A percentile compares a stretch with the other conserved stretches of the same genome.
Evolutionary conservation across 495 filamentous ascomycete species (phyloP).

Genomic region (Aspergillus taichungensis): DNA sequence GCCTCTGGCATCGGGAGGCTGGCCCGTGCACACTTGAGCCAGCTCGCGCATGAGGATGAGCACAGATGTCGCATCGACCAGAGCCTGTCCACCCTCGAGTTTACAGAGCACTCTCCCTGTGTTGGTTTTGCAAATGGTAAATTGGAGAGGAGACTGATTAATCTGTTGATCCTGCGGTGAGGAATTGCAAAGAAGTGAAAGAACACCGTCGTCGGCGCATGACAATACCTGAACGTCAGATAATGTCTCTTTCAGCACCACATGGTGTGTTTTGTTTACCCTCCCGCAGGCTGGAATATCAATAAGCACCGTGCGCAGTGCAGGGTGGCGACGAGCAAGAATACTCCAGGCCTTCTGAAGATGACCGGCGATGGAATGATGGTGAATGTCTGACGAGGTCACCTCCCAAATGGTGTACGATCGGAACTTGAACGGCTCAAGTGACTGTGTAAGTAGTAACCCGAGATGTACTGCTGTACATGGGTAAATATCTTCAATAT

Average conservation of each 20-base stretch:
- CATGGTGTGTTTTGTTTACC: conserved; percentile 15
- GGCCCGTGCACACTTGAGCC: conserved; percentile 22
- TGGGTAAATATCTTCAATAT: conserved; percentile 44
- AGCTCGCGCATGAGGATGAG: conserved; percentile 15
- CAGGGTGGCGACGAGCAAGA: conserved; percentile 23
- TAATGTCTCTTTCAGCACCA: conserved; percentile 17
- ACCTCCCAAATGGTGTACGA: conserved; percentile 22
- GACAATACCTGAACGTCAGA: conserved; percentile 6
- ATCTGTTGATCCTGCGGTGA: too few relatives aligned
- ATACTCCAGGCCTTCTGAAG: conserved; percentile 27
- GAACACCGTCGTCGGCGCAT: neutral
- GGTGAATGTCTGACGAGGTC: neutral
- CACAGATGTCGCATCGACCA: conserved; percentile 24
- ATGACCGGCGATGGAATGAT: conserved; percentile 11
- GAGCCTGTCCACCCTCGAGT: conserved; percentile 36
- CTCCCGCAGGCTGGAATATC: too few relatives aligned
- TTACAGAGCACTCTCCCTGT: conserved; percentile 21
- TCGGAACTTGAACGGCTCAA: conserved; percentile 27
- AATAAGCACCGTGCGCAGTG: conserved; percentile 29
- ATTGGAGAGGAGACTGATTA: conserved; percentile 16
- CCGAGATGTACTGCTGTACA: conserved; percentile 50
- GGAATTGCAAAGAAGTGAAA: too few relatives aligned
- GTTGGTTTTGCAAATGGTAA: conserved; percentile 21
- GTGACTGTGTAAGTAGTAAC: conserved; percentile 42
- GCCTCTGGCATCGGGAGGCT: conserved; percentile 12